Evolutionary conservation across 768 basidiomycete species (phyloP), one percentile per base, ranked within the genome.

Genomic region (Lactifluus piperatus): DNA sequence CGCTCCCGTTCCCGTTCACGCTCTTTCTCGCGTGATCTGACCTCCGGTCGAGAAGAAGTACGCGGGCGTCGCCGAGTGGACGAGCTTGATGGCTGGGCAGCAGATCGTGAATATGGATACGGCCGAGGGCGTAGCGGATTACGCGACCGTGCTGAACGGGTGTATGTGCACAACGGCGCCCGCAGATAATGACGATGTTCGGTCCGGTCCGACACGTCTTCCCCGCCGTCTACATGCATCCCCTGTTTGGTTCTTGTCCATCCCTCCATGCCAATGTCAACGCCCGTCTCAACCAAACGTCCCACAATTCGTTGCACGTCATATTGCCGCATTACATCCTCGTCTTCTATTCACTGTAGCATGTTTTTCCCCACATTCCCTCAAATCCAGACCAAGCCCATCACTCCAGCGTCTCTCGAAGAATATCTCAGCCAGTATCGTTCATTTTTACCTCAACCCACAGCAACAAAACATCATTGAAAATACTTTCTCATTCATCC

Each of bases 51-150:
- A 32, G 61, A 62, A 5, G 61, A 59, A 0, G 2, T 8, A 13
- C 60, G 62, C 14, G 60, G 62, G 14, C 62, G 62, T 51, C 53
- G 60, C 30, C 60, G 50, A 10, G 29, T 56, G 50, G 24, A 53
- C 11, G 62, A 63, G 51, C 51, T 61, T 10, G 60, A 63, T 44
- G 62, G 62, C 22, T 49, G 47, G 51, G 50, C n/a, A 16, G 20
- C 36, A 32, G 62, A 63, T 46, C 62, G 59, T 36, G 50, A 49
- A 62, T 49, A 16, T 18, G 62, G 62, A n/a, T 63, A 52, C 29
- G 62, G 62, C 32, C 53, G 58, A 27, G 62, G 62, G 10, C 62
- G 62, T 24, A 63, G 62, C 7, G 62, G 62, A 29, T 46, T 63
- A 53, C 58, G 62, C 11, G 62, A 61, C 37, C 62, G 62, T 16